A percentile compares a stretch with the other conserved stretches of the same genome.
phyloP scores from a whole-genome alignment of 179 eudicot species.

The Actinidia arguta region DNA sequence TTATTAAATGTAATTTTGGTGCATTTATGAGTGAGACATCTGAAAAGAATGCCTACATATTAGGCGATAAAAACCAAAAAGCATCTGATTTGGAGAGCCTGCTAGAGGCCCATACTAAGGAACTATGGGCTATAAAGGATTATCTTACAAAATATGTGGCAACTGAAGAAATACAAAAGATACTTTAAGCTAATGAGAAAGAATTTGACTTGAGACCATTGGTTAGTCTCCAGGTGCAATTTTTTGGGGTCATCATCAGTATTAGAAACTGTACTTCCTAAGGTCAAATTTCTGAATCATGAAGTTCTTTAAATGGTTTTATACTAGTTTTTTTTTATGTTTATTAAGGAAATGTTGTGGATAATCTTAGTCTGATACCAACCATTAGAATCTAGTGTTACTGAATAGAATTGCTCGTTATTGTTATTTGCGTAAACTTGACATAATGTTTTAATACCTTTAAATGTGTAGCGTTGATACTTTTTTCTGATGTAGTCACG shows the following conservation, averaged over 20 bases:
- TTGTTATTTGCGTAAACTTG: neutral
- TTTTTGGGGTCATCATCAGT: neutral
- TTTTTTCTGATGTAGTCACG: neutral
- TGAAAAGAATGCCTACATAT: conserved; percentile 34
- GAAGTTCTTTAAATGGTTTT: neutral
- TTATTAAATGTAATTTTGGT: conserved; percentile 56
- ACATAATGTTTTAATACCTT: neutral
- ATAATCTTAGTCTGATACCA: conserved; percentile 4
- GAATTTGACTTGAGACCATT: conserved; percentile 87
- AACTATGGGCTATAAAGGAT: conserved; percentile 90
- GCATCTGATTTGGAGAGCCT: conserved; percentile 53
- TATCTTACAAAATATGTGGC: conserved; percentile 80
- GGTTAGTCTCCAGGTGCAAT: conserved; percentile 47
- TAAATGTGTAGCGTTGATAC: neutral
- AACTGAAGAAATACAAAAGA: conserved; percentile 70
- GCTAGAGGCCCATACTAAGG: conserved; percentile 80
- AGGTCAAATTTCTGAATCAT: neutral
- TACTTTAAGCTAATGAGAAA: conserved; percentile 90
- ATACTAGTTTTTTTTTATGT: neutral
- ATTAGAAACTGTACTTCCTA: neutral
- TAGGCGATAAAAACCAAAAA: conserved; percentile 31
- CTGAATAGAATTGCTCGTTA: neutral
- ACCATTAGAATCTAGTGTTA: neutral
- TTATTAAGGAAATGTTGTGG: neutral
- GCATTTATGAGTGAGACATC: conserved; percentile 15